These are phyloP conservation scores for Chytriomyces sp. DNA, from an alignment of 192 early-diverging fungal species.

Conservation along the genomic window DNA sequence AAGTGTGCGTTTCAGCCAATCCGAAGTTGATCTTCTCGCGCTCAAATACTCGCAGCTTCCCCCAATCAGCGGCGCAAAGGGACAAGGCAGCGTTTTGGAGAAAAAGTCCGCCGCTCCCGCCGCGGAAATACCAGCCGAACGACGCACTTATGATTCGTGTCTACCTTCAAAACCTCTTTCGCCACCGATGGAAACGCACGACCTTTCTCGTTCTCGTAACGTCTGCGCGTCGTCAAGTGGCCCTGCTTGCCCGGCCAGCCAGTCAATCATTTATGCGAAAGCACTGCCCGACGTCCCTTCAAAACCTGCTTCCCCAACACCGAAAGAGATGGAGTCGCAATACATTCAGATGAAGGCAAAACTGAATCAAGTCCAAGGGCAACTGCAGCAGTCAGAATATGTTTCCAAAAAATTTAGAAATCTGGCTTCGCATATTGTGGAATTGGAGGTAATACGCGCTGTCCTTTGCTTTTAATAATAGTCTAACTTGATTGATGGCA, in stretches of 20 bases:
- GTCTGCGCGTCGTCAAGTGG: too few species aligned
- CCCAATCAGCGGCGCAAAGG: too few species aligned
- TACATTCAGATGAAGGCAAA: slow-evolving; percentile 10
- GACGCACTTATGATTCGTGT: not conserved
- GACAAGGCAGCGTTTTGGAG: too few species aligned
- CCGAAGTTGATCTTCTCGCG: too few species aligned
- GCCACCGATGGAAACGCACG: not conserved
- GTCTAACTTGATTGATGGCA: not conserved
- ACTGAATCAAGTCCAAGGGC: slow-evolving; percentile 27
- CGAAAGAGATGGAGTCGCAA: not conserved
- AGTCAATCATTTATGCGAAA: not conserved
- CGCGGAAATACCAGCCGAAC: too few species aligned
- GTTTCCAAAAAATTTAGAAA: not conserved
- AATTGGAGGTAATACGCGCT: slow-evolving; percentile 21
- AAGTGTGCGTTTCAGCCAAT: too few species aligned
- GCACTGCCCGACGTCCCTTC: not conserved
- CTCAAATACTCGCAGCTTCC: too few species aligned
- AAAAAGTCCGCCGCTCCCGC: too few species aligned
- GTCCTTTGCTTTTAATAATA: not conserved
- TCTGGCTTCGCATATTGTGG: not conserved
- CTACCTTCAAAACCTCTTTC: not conserved
- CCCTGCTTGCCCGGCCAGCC: too few species aligned
- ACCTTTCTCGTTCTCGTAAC: not conserved
- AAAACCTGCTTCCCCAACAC: not conserved
- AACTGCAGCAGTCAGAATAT: slow-evolving; percentile 28